Evolutionary conservation across 2,329 filamentous ascomycete species (phyloP).

Genomic region (Clathrospora elynae): DNA sequence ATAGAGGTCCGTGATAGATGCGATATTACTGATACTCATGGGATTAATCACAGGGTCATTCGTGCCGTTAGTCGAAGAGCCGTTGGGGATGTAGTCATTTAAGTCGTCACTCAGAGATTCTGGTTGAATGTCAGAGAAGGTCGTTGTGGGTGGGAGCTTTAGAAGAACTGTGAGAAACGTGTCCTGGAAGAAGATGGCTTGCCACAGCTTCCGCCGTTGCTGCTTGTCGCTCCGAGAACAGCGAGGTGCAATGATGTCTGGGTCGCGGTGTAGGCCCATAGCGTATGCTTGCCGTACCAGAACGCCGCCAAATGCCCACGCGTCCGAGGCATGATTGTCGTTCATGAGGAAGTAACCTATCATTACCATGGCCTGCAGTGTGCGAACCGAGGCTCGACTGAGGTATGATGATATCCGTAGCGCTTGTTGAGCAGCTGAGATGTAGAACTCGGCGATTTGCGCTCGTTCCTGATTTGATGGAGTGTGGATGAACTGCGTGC

Average conservation of each 20-base stretch:
- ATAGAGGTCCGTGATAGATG: constrained; percentile 47
- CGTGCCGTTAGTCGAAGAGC: constrained; percentile 51
- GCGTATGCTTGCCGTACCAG: constrained; percentile 78
- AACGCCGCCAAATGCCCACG: constrained; percentile 81
- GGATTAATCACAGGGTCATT: constrained; percentile 54
- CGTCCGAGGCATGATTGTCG: constrained; percentile 81
- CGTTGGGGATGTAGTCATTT: constrained; percentile 68
- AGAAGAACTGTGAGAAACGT: constrained; percentile 80
- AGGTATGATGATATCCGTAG: constrained; percentile 76
- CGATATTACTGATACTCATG: constrained; percentile 59
- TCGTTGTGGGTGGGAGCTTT: constrained; percentile 76
- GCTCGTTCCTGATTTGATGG: constrained; percentile 65
- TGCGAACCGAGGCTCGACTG: constrained; percentile 72
- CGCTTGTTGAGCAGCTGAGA: constrained; percentile 78
- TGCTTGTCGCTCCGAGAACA: constrained; percentile 75
- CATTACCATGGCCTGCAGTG: constrained; percentile 81
- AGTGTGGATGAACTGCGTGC: constrained; percentile 74
- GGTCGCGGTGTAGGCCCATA: constrained; percentile 79
- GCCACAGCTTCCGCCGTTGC: constrained; percentile 79
- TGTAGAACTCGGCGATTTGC: constrained; percentile 80
- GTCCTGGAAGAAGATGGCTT: constrained; percentile 79
- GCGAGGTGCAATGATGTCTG: constrained; percentile 70
- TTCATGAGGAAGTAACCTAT: constrained; percentile 85
- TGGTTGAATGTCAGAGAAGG: constrained; percentile 77
- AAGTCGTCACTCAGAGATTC: constrained; percentile 72